Base-by-base conservation (phyloP, 73 alveolate genomes). In the Stentor coeruleus region DNA sequence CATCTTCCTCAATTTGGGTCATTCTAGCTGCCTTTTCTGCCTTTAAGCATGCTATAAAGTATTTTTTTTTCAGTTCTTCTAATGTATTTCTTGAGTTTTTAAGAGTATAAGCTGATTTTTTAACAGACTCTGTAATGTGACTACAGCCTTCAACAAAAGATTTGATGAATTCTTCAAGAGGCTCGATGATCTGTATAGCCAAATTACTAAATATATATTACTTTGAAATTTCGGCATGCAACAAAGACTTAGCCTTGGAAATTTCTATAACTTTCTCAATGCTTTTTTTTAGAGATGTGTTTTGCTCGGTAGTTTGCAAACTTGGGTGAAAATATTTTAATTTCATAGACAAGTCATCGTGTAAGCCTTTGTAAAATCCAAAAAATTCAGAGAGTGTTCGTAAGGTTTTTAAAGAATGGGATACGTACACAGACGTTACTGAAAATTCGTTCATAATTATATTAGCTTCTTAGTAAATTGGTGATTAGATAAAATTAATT, bases 211-310 rank as follows among this genome's bases (percentile, higher is more conserved):
- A 26, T 66, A 2, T 14, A 66, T 2, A 14, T 66, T 66, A 66
- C 79, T 66, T 33, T 26, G 79, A 37, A 33, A 66, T 66, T 20
- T 49, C 66, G 66, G 66, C 66, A 49, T 49, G 66, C 20, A 49
- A 49, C 20, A 49, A 11, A 11, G 66, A 49, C 66, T 49, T 49
- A 20, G 6, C 20, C 20, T 49, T 49, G 66, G 20, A 11, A 20
- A 49, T 11, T 11, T 11, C 28, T 20, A 49, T 6, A 20, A 49
- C 6, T 20, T 49, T 49, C 66, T 49, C 66, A 6, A 49, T 6
- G 20, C 66, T 49, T 49, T 49, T 49, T 20, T 11, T 49, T 20
- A 49, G 20, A 49, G 66, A 11, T 20, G 66, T 11, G 20, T 49
- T 49, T 49, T 49, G 6, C 66, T 49, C 66, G 6, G 6, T 49